Conservation (phyloP, 148 eudicot species). For the Chenopodium berlandieri region DNA sequence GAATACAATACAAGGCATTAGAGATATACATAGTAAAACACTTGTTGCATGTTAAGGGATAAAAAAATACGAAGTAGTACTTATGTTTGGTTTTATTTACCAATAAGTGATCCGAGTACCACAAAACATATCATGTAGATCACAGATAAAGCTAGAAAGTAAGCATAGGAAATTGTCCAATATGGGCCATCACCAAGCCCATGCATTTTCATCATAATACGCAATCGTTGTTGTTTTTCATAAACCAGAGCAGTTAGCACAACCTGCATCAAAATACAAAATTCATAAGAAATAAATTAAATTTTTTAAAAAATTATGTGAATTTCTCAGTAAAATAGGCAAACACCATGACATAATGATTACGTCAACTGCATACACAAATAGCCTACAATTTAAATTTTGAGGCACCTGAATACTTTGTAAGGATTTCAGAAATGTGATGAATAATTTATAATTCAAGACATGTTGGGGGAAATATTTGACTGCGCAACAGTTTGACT, state of each 20-base stretch:
- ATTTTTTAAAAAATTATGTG: neutral
- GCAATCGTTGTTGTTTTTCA: slow-evolving; percentile 79
- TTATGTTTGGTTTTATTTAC: slow-evolving; percentile 35
- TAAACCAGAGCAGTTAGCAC: slow-evolving; percentile 72
- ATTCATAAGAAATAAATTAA: neutral
- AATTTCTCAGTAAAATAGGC: no score
- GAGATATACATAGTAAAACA: slow-evolving; percentile 9
- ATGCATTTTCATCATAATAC: slow-evolving; percentile 99
- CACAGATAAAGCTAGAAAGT: slow-evolving; percentile 69
- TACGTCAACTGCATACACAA: neutral
- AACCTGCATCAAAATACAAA: slow-evolving; percentile 43
- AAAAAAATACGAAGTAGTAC: neutral
- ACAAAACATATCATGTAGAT: slow-evolving; percentile 83
- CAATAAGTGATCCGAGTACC: slow-evolving; percentile 71
- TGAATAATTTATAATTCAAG: no score
- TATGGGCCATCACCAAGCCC: slow-evolving; percentile 98
- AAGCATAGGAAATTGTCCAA: slow-evolving; percentile 87
- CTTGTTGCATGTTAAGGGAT: neutral
- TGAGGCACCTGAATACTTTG: neutral
- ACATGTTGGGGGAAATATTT: no score
- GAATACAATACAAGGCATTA: slow-evolving; percentile 8
- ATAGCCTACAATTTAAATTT: neutral
- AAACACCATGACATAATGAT: neutral
- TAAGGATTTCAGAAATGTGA: no score
- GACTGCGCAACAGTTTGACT: no score